Base-by-base conservation (phyloP, 148 eudicot genomes). In the Dianthus caryophyllus region DNA sequence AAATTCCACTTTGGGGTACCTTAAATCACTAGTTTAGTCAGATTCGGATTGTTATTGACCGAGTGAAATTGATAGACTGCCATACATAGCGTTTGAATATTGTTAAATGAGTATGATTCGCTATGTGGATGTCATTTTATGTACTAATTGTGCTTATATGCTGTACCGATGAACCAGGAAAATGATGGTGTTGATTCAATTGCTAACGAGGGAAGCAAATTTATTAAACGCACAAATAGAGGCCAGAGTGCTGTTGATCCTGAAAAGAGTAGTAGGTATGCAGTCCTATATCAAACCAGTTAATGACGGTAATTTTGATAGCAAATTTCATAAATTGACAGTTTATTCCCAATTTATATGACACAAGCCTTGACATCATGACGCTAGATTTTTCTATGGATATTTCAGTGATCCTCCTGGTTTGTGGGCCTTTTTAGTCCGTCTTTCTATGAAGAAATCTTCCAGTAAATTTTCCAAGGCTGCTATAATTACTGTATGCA, bases 361-460 rank as follows among this genome's bases (percentile, higher is more conserved):
- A 43, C 44, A 26, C 65, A 26, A 49, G 48, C 30, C 77, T 77
- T 33, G 72, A 64, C 70, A 22, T n/a, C n/a, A n/a, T n/a, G n/a
- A n/a, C n/a, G 29, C 49, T 33, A 71, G 50, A 56, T 50, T 47
- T 22, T 55, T 69, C 51, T 71, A 73, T 73, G 72, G 79, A 70
- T 48, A 51, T 75, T 64, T 58, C 53, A 75, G 80, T 77, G 78
- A 75, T 51, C 75, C 84, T 69, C 70, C 67, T 80, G 87, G 92
- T 64, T 77, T 89, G 61, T 93, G 95, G 98, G 76, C 77, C 76
- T 80, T 87, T 75, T 76, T 86, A 39, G 65, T 75, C 49, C 80
- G 75, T 61, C 73, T 70, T 58, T 78, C 85, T 17, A 50, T 43
- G 79, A 90, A 83, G 87, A 74, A 81, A 33, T 47, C 82, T 74